Percentiles rank a stretch among this genome's conserved stretches.
Conservation (phyloP, 805 yeast genomes). For the Lipomyces yamanashiensis region DNA sequence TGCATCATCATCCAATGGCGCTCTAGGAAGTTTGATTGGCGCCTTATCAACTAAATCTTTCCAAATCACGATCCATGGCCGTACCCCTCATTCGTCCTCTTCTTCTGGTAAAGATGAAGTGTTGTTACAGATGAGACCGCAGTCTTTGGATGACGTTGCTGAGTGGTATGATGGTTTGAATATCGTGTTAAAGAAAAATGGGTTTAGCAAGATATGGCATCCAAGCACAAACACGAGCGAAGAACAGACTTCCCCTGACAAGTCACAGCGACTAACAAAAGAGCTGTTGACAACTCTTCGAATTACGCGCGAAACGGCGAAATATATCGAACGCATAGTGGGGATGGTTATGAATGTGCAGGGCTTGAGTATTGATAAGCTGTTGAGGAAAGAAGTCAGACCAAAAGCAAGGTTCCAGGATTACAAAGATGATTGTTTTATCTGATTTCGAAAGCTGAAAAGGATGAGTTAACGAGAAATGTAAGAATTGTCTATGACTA, state of each 20-base stretch:
- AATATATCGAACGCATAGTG: neutral
- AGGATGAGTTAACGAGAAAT: too few relatives aligned
- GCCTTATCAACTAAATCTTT: slow-evolving; percentile 1
- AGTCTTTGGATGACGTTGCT: slow-evolving; percentile 5
- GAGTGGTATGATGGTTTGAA: slow-evolving; percentile 33
- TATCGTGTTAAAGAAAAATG: slow-evolving; percentile 10
- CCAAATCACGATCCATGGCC: slow-evolving; percentile 17
- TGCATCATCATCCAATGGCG: neutral
- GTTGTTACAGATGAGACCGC: slow-evolving; percentile 18
- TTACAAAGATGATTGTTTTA: neutral
- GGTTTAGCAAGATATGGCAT: slow-evolving; percentile 6
- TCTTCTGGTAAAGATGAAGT: neutral
- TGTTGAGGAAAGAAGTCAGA: neutral
- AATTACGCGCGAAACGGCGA: slow-evolving; percentile 7
- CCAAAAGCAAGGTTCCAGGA: neutral
- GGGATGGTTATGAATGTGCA: slow-evolving; percentile 13
- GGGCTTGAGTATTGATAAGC: neutral
- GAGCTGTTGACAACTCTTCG: neutral
- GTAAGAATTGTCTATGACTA: too few relatives aligned
- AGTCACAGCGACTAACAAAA: neutral
- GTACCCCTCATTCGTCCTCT: neutral
- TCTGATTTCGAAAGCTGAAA: too few relatives aligned
- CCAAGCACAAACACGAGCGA: neutral
- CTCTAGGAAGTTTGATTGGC: neutral
- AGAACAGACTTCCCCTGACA: neutral